Conservation (phyloP, 805 yeast species). For the Helenozyma baotianmanensis region DNA sequence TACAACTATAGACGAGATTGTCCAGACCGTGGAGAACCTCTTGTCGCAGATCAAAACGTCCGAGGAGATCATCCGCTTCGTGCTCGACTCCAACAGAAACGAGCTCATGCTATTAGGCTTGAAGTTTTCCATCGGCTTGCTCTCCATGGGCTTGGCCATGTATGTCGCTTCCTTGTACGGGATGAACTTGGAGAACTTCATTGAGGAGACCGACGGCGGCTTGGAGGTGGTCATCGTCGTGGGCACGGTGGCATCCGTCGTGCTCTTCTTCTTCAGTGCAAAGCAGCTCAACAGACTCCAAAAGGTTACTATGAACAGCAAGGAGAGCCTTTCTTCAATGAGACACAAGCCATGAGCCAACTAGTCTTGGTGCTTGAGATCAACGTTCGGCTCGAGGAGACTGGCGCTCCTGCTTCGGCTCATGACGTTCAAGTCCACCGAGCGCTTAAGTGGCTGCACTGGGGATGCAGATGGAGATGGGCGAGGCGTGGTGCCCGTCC, state of each 20-base stretch:
- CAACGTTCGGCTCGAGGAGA: background rate
- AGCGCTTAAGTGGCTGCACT: conserved; percentile 18
- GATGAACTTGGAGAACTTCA: conserved; percentile 89
- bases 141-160: conserved; percentile 77
- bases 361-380: background rate
- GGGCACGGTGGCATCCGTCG: conserved; percentile 38
- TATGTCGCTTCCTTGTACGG: conserved; percentile 88
- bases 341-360: conserved; percentile 1
- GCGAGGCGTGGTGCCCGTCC: conserved; percentile 36
- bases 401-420: conserved; percentile 1
- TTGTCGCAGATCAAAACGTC: conserved; percentile 84
- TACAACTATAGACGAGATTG: conserved; percentile 88
- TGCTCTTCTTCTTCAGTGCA: conserved; percentile 51
- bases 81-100: conserved; percentile 90
- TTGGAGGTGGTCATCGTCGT: conserved; percentile 44
- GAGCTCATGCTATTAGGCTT: conserved; percentile 85
- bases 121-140: conserved; percentile 74
- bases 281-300: conserved; percentile 61
- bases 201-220: conserved; percentile 78
- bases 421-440: conserved; percentile 5
- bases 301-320: conserved; percentile 64
- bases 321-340: conserved; percentile 5
- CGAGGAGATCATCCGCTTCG: conserved; percentile 91
- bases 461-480: conserved; percentile 40
- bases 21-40: conserved; percentile 77